Conservation (phyloP, 441 rosid genomes). For the Gossypium laxum region DNA sequence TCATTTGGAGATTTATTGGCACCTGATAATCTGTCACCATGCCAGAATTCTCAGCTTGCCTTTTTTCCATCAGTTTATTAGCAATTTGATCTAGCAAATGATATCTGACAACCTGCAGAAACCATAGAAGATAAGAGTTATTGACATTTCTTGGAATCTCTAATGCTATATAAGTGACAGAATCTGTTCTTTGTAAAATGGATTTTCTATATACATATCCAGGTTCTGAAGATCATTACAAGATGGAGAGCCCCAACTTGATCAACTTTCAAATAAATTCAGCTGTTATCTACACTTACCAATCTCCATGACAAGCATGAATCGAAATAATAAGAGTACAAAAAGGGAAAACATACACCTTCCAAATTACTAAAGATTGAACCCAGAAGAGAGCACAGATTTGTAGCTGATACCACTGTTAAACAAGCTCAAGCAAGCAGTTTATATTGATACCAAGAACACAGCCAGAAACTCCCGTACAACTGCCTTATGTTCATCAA, state of each 20-base stretch:
- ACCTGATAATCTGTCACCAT: constrained; percentile 20
- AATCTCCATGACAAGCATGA: not conserved
- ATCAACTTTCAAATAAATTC: constrained; percentile 1
- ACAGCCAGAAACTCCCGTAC: not conserved
- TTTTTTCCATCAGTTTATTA: constrained; percentile 11
- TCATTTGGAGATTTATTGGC: not conserved
- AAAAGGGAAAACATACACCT: not conserved
- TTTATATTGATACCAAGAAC: not conserved
- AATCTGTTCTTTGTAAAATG: not conserved
- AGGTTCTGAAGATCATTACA: not conserved
- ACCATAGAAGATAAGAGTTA: not conserved
- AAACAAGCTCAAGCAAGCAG: not conserved
- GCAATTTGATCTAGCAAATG: constrained; percentile 17
- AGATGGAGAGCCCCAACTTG: not conserved
- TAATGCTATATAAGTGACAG: not conserved
- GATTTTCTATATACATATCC: not conserved
- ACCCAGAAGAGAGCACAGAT: not conserved
- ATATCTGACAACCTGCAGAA: constrained; percentile 15
- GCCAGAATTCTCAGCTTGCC: constrained; percentile 17
- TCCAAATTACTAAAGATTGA: constrained; percentile 2
- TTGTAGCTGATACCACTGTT: not conserved
- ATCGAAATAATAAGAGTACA: not conserved
- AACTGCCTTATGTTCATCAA: not conserved
- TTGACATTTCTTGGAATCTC: not conserved
- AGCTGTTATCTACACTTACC: not conserved